These are phyloP conservation scores for Boletus pseudo-olivaceus DNA, from an alignment of 768 basidiomycete species.

Conservation along the genomic window DNA sequence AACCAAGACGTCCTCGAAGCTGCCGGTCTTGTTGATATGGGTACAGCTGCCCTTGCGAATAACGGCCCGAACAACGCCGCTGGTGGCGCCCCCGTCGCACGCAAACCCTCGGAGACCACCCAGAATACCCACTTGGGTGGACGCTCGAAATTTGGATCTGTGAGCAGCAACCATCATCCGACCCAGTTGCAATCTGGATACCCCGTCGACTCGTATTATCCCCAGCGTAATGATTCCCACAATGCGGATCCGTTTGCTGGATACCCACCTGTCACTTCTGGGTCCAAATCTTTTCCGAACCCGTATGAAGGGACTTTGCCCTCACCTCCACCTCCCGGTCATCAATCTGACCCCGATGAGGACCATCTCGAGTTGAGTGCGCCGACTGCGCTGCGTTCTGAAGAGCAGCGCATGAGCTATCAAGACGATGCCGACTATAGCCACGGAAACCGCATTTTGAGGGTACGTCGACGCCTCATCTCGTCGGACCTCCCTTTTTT, in stretches of 20 bases:
- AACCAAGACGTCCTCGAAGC: slow-evolving; percentile 30
- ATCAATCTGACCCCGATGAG: slow-evolving; percentile 14
- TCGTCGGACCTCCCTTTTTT: not conserved
- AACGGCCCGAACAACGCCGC: not conserved
- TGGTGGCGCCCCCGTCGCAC: slow-evolving; percentile 11
- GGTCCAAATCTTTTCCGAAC: slow-evolving; percentile 15
- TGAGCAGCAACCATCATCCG: slow-evolving; percentile 15
- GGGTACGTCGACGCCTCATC: slow-evolving; percentile 18
- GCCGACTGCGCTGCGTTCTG: slow-evolving; percentile 5
- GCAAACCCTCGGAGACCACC: slow-evolving; percentile 25
- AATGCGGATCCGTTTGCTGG: slow-evolving; percentile 30
- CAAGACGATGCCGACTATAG: slow-evolving; percentile 29
- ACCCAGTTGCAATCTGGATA: slow-evolving; percentile 24
- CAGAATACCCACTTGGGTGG: slow-evolving; percentile 25
- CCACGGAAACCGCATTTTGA: slow-evolving; percentile 27
- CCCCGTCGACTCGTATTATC: slow-evolving; percentile 22
- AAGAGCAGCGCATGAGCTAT: slow-evolving; percentile 29
- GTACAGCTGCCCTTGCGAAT: not conserved
- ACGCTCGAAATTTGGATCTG: slow-evolving; percentile 23
- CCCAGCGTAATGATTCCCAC: slow-evolving; percentile 20
- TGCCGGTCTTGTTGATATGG: slow-evolving; percentile 19
- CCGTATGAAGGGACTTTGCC: slow-evolving; percentile 10
- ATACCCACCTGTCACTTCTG: slow-evolving; percentile 14
- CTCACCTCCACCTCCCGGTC: slow-evolving; percentile 10
- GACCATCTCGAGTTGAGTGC: slow-evolving; percentile 4